Evolutionary conservation across 2,329 filamentous ascomycete genomes (phyloP).

Genomic region (Microdochium nivale): DNA sequence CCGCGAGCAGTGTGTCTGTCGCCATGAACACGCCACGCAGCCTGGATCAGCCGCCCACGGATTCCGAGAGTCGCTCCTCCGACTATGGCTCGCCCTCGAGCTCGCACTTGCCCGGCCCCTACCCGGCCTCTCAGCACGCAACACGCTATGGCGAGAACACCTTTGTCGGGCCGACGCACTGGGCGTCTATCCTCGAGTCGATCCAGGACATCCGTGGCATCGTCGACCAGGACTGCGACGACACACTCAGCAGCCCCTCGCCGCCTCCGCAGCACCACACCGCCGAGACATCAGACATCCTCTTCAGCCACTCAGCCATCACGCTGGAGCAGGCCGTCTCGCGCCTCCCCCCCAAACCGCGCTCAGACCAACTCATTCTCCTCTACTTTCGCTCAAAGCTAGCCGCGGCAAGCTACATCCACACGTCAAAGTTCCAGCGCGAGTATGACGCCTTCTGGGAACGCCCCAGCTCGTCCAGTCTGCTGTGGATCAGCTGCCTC

Average conservation of each 20-base stretch:
- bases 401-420: constrained; percentile 23
- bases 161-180: constrained; percentile 26
- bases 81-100: constrained; percentile 19
- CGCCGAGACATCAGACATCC: constrained; percentile 7
- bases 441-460: constrained; percentile 40
- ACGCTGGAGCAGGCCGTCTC: constrained; percentile 22
- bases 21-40: constrained; percentile 16
- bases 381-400: constrained; percentile 24
- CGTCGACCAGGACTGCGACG: constrained; percentile 14
- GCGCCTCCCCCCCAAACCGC: constrained; percentile 18
- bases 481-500: constrained; percentile 42
- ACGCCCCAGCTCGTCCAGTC: constrained; percentile 25
- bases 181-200: constrained; percentile 25
- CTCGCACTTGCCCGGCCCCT: constrained; percentile 2
- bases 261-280: constrained; percentile 11
- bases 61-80: constrained; percentile 15
- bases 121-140: constrained; percentile 6
- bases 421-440: constrained; percentile 34
- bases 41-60: constrained; percentile 15
- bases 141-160: constrained; percentile 13
- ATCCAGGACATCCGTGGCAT: constrained; percentile 25
- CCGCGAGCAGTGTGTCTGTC: constrained; percentile 8
- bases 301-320: constrained; percentile 15
- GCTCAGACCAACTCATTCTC: constrained; percentile 22
- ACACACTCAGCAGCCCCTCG: constrained; percentile 14